These are phyloP conservation scores for Hemisphaericaspora nanyangensis DNA, from an alignment of 805 yeast species.

Conservation along the genomic window DNA sequence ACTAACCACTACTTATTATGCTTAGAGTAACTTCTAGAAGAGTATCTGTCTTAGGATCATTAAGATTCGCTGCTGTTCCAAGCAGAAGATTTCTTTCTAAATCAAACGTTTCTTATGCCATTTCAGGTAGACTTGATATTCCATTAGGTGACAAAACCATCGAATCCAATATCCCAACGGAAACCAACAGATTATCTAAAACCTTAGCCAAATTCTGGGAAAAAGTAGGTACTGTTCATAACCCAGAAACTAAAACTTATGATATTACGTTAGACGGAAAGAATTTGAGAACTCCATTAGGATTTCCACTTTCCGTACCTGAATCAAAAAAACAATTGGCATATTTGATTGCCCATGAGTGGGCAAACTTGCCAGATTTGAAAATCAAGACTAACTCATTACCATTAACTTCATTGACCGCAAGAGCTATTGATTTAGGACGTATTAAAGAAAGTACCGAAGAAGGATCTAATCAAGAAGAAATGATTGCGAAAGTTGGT, in stretches of 20 bases:
- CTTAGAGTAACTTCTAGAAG: conserved; percentile 2
- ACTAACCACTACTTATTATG: not conserved
- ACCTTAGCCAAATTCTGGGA: conserved; percentile 81
- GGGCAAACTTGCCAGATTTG: conserved; percentile 69
- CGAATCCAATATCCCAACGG: conserved; percentile 53
- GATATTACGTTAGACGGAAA: conserved; percentile 68
- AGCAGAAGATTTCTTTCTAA: not conserved
- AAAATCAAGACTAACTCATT: conserved; percentile 70
- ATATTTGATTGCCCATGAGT: conserved; percentile 75
- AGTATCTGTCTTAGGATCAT: not conserved
- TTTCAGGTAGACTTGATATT: not conserved
- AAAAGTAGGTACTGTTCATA: conserved; percentile 46
- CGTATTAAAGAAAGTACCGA: conserved; percentile 24
- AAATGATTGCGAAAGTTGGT: conserved; percentile 55
- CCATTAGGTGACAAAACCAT: conserved; percentile 31
- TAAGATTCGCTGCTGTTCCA: not conserved
- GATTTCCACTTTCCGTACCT: conserved; percentile 67
- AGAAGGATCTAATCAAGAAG: conserved; percentile 35
- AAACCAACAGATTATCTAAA: conserved; percentile 66
- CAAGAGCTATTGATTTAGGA: conserved; percentile 78
- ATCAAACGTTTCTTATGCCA: not conserved
- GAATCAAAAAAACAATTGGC: conserved; percentile 59
- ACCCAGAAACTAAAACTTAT: conserved; percentile 27
- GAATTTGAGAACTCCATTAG: conserved; percentile 81
- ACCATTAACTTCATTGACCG: conserved; percentile 83